Evolutionary conservation across 2,329 filamentous ascomycete genomes (phyloP).

Genomic region (Xylogone sp.): DNA sequence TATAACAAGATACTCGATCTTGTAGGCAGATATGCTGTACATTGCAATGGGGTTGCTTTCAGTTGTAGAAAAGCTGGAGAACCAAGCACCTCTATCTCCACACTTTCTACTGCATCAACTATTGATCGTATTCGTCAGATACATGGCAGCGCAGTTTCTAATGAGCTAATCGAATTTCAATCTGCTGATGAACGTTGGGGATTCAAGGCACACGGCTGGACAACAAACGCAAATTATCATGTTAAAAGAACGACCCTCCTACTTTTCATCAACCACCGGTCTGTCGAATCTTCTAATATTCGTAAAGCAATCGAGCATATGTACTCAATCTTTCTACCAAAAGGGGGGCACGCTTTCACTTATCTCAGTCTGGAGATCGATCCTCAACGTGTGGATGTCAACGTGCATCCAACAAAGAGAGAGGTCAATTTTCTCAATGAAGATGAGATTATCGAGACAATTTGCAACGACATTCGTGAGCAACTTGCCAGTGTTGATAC

Average conservation of each 20-base stretch:
- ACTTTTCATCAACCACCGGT: conserved; percentile 94
- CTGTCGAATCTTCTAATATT: conserved; percentile 83
- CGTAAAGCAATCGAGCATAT: conserved; percentile 90
- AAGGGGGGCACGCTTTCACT: conserved; percentile 89
- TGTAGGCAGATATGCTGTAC: conserved; percentile 88
- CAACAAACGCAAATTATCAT: conserved; percentile 92
- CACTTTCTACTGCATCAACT: conserved; percentile 67
- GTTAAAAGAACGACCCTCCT: conserved; percentile 85
- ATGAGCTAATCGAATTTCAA: conserved; percentile 77
- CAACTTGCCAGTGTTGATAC: conserved; percentile 85
- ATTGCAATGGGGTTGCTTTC: conserved; percentile 88
- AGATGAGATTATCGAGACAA: conserved; percentile 85
- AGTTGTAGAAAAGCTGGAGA: conserved; percentile 97
- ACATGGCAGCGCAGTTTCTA: conserved; percentile 78
- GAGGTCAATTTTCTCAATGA: conserved; percentile 98
- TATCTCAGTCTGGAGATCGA: conserved; percentile 93
- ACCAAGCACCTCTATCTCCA: conserved; percentile 74
- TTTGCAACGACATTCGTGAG: conserved; percentile 75
- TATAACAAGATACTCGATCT: conserved; percentile 98
- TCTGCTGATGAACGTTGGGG: conserved; percentile 74
- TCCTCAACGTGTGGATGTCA: conserved; percentile 89
- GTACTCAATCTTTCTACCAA: conserved; percentile 83
- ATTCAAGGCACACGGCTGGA: conserved; percentile 76
- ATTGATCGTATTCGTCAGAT: conserved; percentile 88
- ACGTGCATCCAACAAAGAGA: conserved; percentile 93